Evolutionary conservation across 805 yeast genomes (phyloP).

Genomic region (Pichia kluyveri): DNA sequence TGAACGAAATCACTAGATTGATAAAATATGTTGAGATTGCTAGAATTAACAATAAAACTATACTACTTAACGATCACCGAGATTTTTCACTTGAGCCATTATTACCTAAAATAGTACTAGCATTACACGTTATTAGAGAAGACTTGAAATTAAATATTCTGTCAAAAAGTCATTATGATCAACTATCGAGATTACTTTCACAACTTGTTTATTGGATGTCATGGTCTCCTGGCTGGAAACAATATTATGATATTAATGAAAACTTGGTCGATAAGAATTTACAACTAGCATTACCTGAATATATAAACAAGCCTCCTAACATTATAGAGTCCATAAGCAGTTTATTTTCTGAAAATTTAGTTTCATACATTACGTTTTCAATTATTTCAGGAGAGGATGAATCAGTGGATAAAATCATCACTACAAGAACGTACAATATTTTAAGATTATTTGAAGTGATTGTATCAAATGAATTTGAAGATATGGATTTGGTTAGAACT

Average conservation of each 20-base stretch:
- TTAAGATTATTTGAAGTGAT: constrained; percentile 54
- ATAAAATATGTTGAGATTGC: constrained; percentile 17
- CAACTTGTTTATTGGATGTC: constrained; percentile 61
- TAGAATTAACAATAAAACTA: constrained; percentile 8
- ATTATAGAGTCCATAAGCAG: constrained; percentile 48
- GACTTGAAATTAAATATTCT: constrained; percentile 56
- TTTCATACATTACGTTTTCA: constrained; percentile 56
- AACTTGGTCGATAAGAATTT: constrained; percentile 29
- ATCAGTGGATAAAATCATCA: constrained; percentile 47
- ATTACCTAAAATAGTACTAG: constrained; percentile 53
- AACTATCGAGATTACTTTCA: constrained; percentile 46
- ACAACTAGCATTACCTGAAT: constrained; percentile 33
- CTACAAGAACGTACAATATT: constrained; percentile 57
- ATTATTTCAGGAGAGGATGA: constrained; percentile 56
- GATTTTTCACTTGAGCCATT: constrained; percentile 29
- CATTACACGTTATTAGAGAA: constrained; percentile 71
- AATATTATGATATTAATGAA: constrained; percentile 38
- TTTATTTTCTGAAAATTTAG: constrained; percentile 35
- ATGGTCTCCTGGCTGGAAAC: constrained; percentile 62
- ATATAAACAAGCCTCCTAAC: constrained; percentile 52
- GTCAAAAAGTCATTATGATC: constrained; percentile 25
- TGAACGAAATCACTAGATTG: constrained; percentile 20
- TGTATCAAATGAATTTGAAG: constrained; percentile 43
- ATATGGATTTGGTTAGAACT: constrained; percentile 48
- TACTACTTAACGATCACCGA: neutral